Evolutionary conservation across 768 basidiomycete genomes (phyloP).

Genomic region (Leccinum sublutescens): DNA sequence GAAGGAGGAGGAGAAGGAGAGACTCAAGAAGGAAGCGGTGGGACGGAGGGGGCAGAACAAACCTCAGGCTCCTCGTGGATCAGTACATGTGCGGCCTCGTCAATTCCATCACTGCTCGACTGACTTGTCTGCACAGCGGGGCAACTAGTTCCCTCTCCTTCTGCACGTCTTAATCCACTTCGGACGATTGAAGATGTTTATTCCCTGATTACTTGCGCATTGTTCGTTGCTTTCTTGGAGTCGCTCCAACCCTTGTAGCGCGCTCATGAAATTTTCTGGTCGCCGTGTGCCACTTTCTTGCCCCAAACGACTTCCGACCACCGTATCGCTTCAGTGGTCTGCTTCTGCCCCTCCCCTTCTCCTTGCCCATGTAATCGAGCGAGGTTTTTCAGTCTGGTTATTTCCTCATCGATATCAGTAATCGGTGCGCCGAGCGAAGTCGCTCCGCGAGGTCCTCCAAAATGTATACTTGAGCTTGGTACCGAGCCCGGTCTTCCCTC

Average conservation of each 20-base stretch:
- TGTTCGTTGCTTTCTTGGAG: not conserved
- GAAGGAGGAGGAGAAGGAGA: not conserved
- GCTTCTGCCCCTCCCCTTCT: constrained; percentile 9
- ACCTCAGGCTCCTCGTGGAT: too few species aligned
- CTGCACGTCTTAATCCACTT: not conserved
- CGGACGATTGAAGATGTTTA: constrained; percentile 8
- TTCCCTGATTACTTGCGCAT: constrained; percentile 8
- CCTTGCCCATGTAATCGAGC: constrained; percentile 38
- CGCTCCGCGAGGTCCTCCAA: constrained; percentile 57
- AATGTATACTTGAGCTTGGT: constrained; percentile 59
- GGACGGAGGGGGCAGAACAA: not conserved
- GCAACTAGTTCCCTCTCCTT: not conserved
- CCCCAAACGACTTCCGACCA: constrained; percentile 56
- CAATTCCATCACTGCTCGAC: not conserved
- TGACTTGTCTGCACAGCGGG: constrained; percentile 5
- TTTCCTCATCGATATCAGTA: constrained; percentile 41
- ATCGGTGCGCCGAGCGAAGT: constrained; percentile 47
- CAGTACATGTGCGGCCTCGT: constrained; percentile 14
- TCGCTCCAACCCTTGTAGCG: constrained; percentile 36
- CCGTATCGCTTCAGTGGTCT: constrained; percentile 27
- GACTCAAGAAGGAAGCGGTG: not conserved
- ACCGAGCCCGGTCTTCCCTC: constrained; percentile 52
- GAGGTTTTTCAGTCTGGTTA: constrained; percentile 52
- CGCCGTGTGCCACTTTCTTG: constrained; percentile 24
- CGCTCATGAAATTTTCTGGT: constrained; percentile 36